Evolutionary conservation across 345 rosid species (phyloP), one percentile per base, ranked within the genome.

Genomic region (Brassica nigra): DNA sequence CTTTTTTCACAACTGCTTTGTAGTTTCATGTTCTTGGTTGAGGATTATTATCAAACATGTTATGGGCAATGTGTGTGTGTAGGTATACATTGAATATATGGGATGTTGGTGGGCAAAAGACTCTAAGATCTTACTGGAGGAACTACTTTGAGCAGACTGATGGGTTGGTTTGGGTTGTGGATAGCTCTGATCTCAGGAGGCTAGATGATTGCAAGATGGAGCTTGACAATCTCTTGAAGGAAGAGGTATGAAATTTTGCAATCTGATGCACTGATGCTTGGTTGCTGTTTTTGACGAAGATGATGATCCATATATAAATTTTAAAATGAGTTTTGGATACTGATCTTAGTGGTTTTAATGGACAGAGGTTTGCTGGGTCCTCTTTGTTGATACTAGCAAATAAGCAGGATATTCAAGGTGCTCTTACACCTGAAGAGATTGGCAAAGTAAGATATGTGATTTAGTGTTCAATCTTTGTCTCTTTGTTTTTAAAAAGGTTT

Each of bases 91-190:
- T 92, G 31, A 93, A 91, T 67, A 90, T 95, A 84, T 95, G 97
- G 98, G 99, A 95, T 81, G 93, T 91, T 1, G 97, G 99, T 11
- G 98, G 99, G 30, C 97, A 95, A 76, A 89, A 90, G 83, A 95
- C 96, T 2, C 90, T 95, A 81, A 87, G 99, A 83, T 90, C 97
- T 0, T 92, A 95, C 28, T 95, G 97, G 97, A 90, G 98, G 87
- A 95, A 95, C 80, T 91, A 95, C 86, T 93, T 95, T 82, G 98
- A 95, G 87, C 94, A 90, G 85, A 95, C 97, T 52, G 98, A 95
- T 89, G 99, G 99, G 36, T 83, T 95, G 83, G 91, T 92, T 47
- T 92, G 97, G 97, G 98, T 91, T 16, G 99, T 93, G 14, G 97
- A 93, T 79, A 91, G 99, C 82, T 95, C 96, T 7, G 94, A 95